phyloP scores from a whole-genome alignment of 306 rosid species.

The Bauhinia variegata region DNA sequence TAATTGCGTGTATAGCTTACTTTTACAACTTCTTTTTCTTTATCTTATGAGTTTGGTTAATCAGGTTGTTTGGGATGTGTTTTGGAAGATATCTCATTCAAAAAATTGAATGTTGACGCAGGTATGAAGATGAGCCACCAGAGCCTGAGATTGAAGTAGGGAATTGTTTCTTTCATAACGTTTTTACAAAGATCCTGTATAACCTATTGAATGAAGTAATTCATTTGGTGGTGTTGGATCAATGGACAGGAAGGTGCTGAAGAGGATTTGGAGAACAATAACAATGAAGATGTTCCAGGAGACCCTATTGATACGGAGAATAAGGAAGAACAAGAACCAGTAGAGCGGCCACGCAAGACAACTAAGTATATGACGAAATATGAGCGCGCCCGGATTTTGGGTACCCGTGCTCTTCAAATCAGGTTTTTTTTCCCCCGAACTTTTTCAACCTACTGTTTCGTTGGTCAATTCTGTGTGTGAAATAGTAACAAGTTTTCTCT shows the following conservation, averaged over 20 bases:
- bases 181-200: neutral
- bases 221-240: conserved; percentile 11
- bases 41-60: no score
- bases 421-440: conserved; percentile 50
- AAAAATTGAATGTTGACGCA: conserved; percentile 33
- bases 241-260: conserved; percentile 81
- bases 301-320: conserved; percentile 69
- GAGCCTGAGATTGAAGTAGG: conserved; percentile 90
- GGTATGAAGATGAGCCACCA: conserved; percentile 84
- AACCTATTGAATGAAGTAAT: conserved; percentile 4
- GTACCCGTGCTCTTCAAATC: conserved; percentile 95
- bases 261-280: conserved; percentile 71
- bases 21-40: no score
- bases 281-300: conserved; percentile 61
- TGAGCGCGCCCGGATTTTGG: conserved; percentile 91
- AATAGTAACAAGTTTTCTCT: conserved; percentile 14
- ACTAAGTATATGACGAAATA: conserved; percentile 90
- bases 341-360: conserved; percentile 72
- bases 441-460: neutral
- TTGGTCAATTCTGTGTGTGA: conserved; percentile 1
- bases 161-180: neutral
- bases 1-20: no score
- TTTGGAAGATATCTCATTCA: neutral
- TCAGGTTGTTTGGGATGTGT: no score
- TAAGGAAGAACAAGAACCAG: conserved; percentile 52